Conservation (phyloP, 108 stramenopile species). For the Fragilariopsis cylindrus region DNA sequence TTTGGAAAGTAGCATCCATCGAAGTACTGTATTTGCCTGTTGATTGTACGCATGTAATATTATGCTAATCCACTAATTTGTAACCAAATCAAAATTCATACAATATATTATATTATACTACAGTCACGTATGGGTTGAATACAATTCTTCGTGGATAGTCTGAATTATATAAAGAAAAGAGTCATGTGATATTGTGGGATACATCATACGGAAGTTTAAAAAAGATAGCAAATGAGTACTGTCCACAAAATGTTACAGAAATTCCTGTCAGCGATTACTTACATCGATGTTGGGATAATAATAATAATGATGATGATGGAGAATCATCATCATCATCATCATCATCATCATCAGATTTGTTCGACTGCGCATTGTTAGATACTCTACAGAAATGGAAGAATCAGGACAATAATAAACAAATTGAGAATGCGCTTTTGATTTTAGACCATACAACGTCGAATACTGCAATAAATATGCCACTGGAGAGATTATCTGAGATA, state of each 20-base stretch:
- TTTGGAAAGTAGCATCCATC: too few relatives aligned
- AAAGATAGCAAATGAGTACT: constrained; percentile 63
- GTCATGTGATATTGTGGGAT: constrained; percentile 64
- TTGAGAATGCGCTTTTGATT: constrained; percentile 48
- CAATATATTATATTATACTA: not conserved
- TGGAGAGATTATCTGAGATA: constrained; percentile 41
- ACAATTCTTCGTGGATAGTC: constrained; percentile 61
- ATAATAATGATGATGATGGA: not conserved
- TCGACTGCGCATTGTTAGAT: constrained; percentile 21
- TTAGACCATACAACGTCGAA: constrained; percentile 76
- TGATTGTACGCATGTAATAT: constrained; percentile 4
- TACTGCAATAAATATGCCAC: constrained; percentile 68
- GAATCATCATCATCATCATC: not conserved
- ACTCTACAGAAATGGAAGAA: constrained; percentile 5
- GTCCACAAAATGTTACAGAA: constrained; percentile 43
- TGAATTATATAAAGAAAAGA: constrained; percentile 22
- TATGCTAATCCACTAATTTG: constrained; percentile 38
- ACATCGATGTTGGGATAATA: constrained; percentile 5
- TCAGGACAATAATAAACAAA: not conserved
- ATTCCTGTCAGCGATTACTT: constrained; percentile 54
- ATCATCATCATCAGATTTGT: constrained; percentile 15
- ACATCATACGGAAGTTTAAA: constrained; percentile 74
- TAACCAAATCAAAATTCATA: constrained; percentile 8
- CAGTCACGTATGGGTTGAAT: constrained; percentile 65
- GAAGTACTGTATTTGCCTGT: too few relatives aligned